Evolutionary conservation across 352 stramenopile species (phyloP).

Genomic region (Phytophthora colocasiae): DNA sequence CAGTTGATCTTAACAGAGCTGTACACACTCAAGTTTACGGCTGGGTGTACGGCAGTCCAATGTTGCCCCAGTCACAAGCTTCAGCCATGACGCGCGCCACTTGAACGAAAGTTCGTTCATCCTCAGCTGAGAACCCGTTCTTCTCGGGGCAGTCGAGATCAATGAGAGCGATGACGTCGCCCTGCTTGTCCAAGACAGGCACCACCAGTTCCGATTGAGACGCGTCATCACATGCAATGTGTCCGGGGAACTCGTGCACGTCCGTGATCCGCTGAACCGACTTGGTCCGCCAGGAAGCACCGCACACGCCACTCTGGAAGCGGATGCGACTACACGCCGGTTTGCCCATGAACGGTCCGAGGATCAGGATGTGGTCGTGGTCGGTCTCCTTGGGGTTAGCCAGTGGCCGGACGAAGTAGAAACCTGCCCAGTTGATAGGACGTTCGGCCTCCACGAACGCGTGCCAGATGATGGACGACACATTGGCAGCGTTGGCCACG

Average conservation of each 20-base stretch:
- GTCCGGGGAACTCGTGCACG: constrained; percentile 77
- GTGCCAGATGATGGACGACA: constrained; percentile 84
- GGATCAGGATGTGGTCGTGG: constrained; percentile 68
- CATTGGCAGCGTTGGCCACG: constrained; percentile 83
- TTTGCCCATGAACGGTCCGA: constrained; percentile 86
- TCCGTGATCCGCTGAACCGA: constrained; percentile 75
- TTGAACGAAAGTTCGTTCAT: constrained; percentile 72
- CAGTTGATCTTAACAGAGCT: constrained; percentile 21
- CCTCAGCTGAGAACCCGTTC: constrained; percentile 74
- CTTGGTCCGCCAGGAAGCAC: constrained; percentile 68
- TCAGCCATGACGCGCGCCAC: constrained; percentile 64
- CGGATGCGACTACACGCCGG: constrained; percentile 84
- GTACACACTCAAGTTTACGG: constrained; percentile 14
- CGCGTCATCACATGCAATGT: constrained; percentile 85
- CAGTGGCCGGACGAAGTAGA: constrained; percentile 82
- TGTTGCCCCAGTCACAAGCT: constrained; percentile 73
- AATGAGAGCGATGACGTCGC: constrained; percentile 77
- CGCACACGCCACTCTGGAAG: constrained; percentile 78
- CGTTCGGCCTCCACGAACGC: constrained; percentile 69
- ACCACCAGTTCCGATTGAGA: constrained; percentile 87
- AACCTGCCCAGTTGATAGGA: constrained; percentile 83
- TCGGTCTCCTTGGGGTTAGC: constrained; percentile 62
- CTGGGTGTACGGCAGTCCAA: constrained; percentile 61
- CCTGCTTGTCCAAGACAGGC: constrained; percentile 66
- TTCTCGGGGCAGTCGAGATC: constrained; percentile 81